Evolutionary conservation across 352 stramenopile species (phyloP), one percentile per base, ranked within the genome.

Genomic region (Globisporangium spiculum): DNA sequence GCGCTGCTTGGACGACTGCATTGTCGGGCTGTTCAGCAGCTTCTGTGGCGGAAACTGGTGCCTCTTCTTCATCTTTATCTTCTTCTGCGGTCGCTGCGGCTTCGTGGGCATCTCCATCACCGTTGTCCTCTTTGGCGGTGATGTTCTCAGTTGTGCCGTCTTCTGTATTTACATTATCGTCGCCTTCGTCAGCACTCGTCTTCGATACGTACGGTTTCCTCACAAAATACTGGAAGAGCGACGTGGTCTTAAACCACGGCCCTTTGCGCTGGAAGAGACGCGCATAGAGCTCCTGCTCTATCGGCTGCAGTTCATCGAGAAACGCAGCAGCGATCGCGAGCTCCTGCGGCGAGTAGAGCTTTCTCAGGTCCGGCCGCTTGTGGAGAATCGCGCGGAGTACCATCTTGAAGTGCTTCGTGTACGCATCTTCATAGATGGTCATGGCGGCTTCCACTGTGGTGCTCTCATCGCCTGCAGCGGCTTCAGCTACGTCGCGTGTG

Each of bases 261-360:
- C 86, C 88, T 64, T 88, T 89, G 36, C 88, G 88, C 64, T 94
- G 86, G 27, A 96, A 83, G 26, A 94, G 66, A 10, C 84, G 88
- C 48, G 86, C 84, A 59, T 93, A 94, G 27, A 96, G 61, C n/a
- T 84, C 75, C 69, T 92, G 84, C 50, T 83, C 80, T 18, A 81
- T 63, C 4, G 78, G 71, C 36, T 81, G 60, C 3, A 94, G 60
- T 4, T 73, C 73, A 0, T 76, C 63, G 2, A 94, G 75, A 58
- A 90, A 93, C 1, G 69, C 59, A 1, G 75, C 71, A 4, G 76
- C 82, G 0, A 90, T 57, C 16, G 60, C 62, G 18, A 79, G 69
- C 65, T 94, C 86, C 4, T 73, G 71, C 0, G 41, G 24, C 12
- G 77, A 86, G 44, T 90, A 81, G 26, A 94, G 76, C 22, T 67